Percentiles rank a stretch among this genome's conserved stretches.
phyloP scores from a whole-genome alignment of 179 eudicot species.

The Silene noctiflora region DNA sequence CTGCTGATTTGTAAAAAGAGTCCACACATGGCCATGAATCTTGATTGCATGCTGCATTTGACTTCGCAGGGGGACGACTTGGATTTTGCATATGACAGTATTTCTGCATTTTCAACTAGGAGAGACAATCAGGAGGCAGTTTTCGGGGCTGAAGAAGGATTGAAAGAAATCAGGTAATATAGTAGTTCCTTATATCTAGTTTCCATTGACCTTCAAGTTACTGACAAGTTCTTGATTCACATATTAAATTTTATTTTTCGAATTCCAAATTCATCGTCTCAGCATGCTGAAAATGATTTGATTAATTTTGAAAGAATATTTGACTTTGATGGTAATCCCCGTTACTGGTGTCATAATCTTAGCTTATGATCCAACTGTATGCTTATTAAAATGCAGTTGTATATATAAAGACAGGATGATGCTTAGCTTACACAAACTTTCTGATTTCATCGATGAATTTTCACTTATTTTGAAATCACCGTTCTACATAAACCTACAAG shows the following conservation, averaged over 20 bases:
- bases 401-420: neutral
- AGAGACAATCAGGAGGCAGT: conserved; percentile 96
- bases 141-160: conserved; percentile 93
- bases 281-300: no score
- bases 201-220: neutral
- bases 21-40: conserved; percentile 6
- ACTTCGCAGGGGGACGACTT: conserved; percentile 74
- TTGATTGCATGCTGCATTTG: conserved; percentile 1
- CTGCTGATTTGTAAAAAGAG: no score
- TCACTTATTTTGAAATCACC: neutral
- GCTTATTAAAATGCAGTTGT: conserved; percentile 11
- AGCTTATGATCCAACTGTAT: neutral
- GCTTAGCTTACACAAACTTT: neutral
- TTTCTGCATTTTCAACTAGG: conserved; percentile 87
- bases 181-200: neutral
- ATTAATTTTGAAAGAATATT: neutral
- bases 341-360: neutral
- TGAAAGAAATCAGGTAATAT: conserved; percentile 80
- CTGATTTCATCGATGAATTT: neutral
- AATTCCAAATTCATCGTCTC: no score
- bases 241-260: neutral
- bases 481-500: neutral
- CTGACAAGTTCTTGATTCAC: no score
- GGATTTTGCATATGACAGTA: conserved; percentile 95
- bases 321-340: neutral